Base-by-base conservation (phyloP, 306 rosid genomes). In the Ziziphus jujuba region DNA sequence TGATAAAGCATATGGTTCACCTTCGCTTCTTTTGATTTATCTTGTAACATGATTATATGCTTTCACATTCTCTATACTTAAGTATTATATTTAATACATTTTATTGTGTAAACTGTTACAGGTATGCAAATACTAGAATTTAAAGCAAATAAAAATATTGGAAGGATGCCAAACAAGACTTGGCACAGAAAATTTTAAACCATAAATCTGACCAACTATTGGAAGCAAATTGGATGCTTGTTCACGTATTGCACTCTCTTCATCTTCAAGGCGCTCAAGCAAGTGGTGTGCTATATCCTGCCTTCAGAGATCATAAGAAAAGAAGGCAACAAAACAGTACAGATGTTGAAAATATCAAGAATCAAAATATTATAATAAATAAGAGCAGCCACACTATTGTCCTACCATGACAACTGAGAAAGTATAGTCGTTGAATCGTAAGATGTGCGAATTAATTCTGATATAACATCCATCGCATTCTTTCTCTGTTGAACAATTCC, bases 401-500 rank as follows among this genome's bases (percentile, higher is more conserved):
- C 16, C 59, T 84, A 89, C 98, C 97, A 74, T 66, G 84, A 66
- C 75, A 80, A 71, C 70, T 45, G 73, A 72, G 85, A 55, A 72
- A 75, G 81, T 61, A 34, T 62, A 59, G 54, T 67, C 19, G 72
- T 63, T 72, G 87, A 70, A 66, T 78, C 78, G 49, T 84, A 75
- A 40, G 85, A 77, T 64, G 74, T 66, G 68, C 66, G 80, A 70
- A 92, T 62, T 62, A 90, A 74, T 72, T 87, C 90, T 64, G 90
- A 81, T 67, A 90, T 65, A 75, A 92, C 96, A 72, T 87, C 93
- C 79, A 92, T 71, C 15, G 93, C 96, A 83, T 90, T 90, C 77
- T 86, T 84, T 77, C 97, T 88, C 76, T 86, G 95, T 35, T 78
- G 74, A 82, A 78, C 55, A 71, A 75, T 78, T 76, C 71, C 88